Percentiles rank a stretch among this genome's conserved stretches.
Conservation (phyloP, 31 red algal species). For the Bonnemaisonia californica region DNA sequence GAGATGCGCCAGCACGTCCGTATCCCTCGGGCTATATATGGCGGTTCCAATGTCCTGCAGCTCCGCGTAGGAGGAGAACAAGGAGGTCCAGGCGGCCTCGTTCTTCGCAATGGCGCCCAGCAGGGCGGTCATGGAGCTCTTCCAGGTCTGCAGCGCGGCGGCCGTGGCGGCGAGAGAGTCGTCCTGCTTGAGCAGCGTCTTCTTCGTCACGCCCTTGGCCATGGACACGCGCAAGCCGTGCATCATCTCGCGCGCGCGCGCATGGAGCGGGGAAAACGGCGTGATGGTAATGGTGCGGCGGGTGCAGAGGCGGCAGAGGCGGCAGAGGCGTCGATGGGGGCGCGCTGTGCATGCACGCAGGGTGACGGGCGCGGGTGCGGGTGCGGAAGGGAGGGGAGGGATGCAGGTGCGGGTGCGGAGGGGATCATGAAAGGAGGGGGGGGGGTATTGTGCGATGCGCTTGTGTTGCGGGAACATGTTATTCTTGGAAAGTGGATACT, state of each 20-base stretch:
- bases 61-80: constrained; percentile 30
- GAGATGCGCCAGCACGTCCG: constrained; percentile 10
- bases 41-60: constrained; percentile 26
- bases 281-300: too few species aligned
- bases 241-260: constrained; percentile 18
- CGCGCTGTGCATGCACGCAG: too few species aligned
- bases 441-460: too few species aligned
- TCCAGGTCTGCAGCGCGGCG: constrained; percentile 35
- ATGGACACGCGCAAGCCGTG: constrained; percentile 54
- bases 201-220: constrained; percentile 36
- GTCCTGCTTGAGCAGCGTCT: constrained; percentile 34
- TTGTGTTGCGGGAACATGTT: too few species aligned
- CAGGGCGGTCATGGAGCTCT: constrained; percentile 10
- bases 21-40: constrained; percentile 44
- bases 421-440: too few species aligned
- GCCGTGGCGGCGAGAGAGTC: constrained; percentile 47
- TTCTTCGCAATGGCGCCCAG: constrained; percentile 23
- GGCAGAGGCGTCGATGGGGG: too few species aligned
- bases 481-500: too few species aligned
- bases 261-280: background rate
- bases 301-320: too few species aligned
- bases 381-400: too few species aligned
- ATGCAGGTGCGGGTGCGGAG: too few species aligned
- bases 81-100: constrained; percentile 41
- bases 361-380: too few species aligned